phyloP scores from a whole-genome alignment of 495 filamentous ascomycete genomes.

The Penicillium argentinense region DNA sequence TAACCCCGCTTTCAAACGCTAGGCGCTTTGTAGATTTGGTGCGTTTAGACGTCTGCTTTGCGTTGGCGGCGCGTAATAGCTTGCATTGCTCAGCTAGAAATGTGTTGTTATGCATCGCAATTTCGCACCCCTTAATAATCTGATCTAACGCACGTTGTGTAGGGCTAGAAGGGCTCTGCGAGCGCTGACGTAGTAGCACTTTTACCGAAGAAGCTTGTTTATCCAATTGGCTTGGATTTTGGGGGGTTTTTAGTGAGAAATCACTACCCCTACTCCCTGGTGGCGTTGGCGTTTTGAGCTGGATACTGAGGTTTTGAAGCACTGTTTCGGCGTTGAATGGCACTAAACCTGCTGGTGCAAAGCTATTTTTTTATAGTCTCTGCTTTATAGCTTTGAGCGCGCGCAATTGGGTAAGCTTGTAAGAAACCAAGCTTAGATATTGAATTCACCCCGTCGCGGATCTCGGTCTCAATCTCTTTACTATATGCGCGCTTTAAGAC shows the following conservation, averaged over 20 bases:
- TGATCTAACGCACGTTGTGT: too few species aligned
- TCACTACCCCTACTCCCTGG: not conserved
- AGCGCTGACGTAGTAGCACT: not conserved
- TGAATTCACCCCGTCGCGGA: not conserved
- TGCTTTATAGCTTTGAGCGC: slow-evolving; percentile 7
- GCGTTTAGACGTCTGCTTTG: too few species aligned
- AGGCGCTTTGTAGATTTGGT: too few species aligned
- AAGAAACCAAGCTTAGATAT: not conserved
- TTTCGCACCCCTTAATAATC: too few species aligned
- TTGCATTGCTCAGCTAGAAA: too few species aligned
- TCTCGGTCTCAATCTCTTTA: too few species aligned
- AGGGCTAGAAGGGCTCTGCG: not conserved
- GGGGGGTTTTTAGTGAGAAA: slow-evolving; percentile 1
- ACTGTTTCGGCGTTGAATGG: slow-evolving; percentile 6
- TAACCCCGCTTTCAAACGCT: too few species aligned
- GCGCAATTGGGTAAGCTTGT: not conserved
- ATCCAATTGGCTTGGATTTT: not conserved
- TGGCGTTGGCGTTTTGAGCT: slow-evolving; percentile 3
- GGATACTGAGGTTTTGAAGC: slow-evolving; percentile 7
- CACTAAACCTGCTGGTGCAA: slow-evolving; percentile 9
- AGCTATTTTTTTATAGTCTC: slow-evolving; percentile 13
- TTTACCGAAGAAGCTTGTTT: slow-evolving; percentile 2
- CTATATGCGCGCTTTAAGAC: too few species aligned
- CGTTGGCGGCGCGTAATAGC: too few species aligned
- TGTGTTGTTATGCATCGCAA: too few species aligned